Base-by-base conservation (phyloP, 345 rosid species). In the Cochlearia excelsa region DNA sequence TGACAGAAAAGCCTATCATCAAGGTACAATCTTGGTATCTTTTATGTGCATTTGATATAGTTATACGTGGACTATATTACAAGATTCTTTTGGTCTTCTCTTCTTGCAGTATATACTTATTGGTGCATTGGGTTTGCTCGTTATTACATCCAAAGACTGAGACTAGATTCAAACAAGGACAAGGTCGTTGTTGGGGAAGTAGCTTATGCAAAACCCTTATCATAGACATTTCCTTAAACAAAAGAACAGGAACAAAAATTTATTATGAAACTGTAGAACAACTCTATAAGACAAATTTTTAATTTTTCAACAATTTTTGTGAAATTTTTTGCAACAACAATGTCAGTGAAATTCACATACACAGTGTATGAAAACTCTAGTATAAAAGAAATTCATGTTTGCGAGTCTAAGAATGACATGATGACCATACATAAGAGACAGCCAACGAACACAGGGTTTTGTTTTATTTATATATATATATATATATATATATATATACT, bases 1-100 rank as follows among this genome's bases (percentile, higher is more conserved):
- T 80, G 90, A 78, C 90, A 7, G 86, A 89, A 16, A 79, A 80
- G 65, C 88, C 97, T 7, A 71, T 84, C 33, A 76, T 89, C 79
- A 86, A 86, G 95, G 97, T 86, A 57, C 16, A 58, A 8, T 52
- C 56, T 74, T 68, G 4, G 46, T 37, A 56, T 9, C 11, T 4
- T 28, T 30, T 30, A 48, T 41, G 40, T 28, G 23, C 30, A 54
- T 6, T 48, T 4, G 38, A 26, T 68, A 38, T 10, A 40, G 39
- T 43, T 51, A 10, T 52, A 26, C 45, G n/a, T 45, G 45, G 54
- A 51, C 48, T 23, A 37, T 7, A 26, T 37, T 30, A 52, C 6
- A 31, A 53, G 9, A 46, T 45, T 31, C 23, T 54, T 37, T 37
- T 37, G 3, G 35, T 61, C 43, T 48, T 31, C 67, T 53, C 45